These are phyloP conservation scores for Entomortierella beljakovae DNA, from an alignment of 192 early-diverging fungal genomes.

Conservation along the genomic window DNA sequence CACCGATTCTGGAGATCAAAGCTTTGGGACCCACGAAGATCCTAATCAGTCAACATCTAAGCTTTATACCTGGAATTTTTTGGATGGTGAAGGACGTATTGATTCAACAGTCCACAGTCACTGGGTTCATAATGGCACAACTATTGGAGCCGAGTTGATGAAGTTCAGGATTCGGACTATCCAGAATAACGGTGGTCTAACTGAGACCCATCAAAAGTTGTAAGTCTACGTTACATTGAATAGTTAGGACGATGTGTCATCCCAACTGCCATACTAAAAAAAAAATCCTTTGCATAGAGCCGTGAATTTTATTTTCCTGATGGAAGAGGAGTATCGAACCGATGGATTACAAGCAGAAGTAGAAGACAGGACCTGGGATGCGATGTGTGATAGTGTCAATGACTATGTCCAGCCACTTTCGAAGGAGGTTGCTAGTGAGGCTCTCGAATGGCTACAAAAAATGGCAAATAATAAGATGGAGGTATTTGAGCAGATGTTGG, in stretches of 20 bases:
- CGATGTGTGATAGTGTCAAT: slow-evolving; percentile 5
- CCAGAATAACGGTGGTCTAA: not conserved
- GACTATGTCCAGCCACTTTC: not conserved
- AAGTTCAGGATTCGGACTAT: slow-evolving; percentile 1
- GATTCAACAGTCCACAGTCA: not conserved
- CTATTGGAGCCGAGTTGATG: not conserved
- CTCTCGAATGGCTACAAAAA: not conserved
- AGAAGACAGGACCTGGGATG: not conserved
- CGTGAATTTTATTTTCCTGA: slow-evolving; percentile 15
- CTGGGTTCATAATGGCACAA: not conserved
- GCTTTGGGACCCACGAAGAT: not conserved
- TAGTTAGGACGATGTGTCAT: not conserved
- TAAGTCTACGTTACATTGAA: not conserved
- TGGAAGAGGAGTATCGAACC: slow-evolving; percentile 9
- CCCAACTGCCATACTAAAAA: not conserved
- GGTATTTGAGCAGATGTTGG: slow-evolving; percentile 3
- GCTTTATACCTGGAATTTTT: not conserved
- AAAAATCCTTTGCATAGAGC: slow-evolving; percentile 7
- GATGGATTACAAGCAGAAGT: slow-evolving; percentile 6
- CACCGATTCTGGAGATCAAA: not conserved
- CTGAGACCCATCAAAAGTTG: slow-evolving; percentile 6
- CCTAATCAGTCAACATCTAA: not conserved
- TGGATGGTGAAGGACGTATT: not conserved
- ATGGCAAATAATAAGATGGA: not conserved
- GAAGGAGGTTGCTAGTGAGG: not conserved